Percentiles rank a stretch among this genome's conserved stretches.
phyloP scores from a whole-genome alignment of 176 grass and related monocot species.

The Metroxylon sagu region DNA sequence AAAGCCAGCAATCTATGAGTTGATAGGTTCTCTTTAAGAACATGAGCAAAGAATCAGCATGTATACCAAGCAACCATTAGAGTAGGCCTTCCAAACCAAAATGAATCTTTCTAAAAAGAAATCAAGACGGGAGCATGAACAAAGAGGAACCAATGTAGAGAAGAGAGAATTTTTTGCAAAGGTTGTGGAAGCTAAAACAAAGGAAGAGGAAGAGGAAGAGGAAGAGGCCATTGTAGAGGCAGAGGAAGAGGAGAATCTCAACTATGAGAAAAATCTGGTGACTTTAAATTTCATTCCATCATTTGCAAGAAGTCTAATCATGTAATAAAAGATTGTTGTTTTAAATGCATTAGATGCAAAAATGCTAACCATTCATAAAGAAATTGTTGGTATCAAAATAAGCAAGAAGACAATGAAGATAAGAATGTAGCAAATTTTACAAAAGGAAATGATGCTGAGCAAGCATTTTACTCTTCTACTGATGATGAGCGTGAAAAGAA shows the following conservation, averaged over 20 bases:
- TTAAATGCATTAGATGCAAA: too few relatives aligned
- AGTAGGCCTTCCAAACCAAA: neutral
- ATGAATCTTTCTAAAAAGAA: neutral
- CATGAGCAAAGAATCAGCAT: slow-evolving; percentile 6
- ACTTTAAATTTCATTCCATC: neutral
- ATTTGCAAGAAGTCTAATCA: neutral
- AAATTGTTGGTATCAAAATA: neutral
- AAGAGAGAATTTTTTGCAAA: too few relatives aligned
- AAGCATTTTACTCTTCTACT: neutral
- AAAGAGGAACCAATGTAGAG: too few relatives aligned
- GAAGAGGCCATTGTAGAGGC: neutral
- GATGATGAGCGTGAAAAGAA: neutral
- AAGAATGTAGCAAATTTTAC: neutral
- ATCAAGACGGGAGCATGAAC: too few relatives aligned
- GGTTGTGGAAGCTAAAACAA: neutral
- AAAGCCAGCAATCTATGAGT: neutral
- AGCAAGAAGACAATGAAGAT: neutral
- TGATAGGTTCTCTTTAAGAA: slow-evolving; percentile 7
- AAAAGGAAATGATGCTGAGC: neutral
- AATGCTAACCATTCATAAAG: too few relatives aligned
- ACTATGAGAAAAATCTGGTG: neutral
- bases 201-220: slow-evolving; percentile 6
- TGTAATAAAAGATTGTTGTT: neutral
- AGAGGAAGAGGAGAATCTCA: neutral
- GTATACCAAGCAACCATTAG: neutral